Conservation (phyloP, 257 asterid species). For the Solanum neorickii region DNA sequence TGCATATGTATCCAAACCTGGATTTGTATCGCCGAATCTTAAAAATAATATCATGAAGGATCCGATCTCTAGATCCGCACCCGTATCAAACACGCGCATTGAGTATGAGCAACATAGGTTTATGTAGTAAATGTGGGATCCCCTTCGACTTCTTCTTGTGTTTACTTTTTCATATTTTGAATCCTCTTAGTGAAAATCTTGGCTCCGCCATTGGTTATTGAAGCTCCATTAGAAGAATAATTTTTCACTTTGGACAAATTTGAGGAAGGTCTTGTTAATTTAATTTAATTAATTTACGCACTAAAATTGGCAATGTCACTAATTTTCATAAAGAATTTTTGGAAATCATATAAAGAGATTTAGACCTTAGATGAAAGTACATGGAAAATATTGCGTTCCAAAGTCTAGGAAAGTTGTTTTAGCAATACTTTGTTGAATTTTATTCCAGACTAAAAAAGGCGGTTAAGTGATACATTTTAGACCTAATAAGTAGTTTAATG, state of each 20-base stretch:
- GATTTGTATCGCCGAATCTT: background rate
- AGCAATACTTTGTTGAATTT: background rate
- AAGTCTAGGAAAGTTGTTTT: background rate
- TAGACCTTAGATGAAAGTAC: background rate
- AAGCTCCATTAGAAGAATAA: background rate
- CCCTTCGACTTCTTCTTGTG: background rate
- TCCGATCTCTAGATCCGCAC: background rate
- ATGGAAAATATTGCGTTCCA: background rate
- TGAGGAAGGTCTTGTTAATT: background rate
- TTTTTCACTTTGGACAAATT: background rate
- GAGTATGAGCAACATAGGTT: background rate
- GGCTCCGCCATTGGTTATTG: background rate
- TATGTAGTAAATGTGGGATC: background rate
- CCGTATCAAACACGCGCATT: no score
- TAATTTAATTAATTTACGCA: background rate
- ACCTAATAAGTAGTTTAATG: background rate
- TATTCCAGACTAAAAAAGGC: background rate
- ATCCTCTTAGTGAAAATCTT: background rate
- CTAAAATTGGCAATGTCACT: background rate
- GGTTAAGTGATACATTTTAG: background rate
- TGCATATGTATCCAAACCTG: background rate
- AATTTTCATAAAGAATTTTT: background rate
- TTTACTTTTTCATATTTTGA: background rate
- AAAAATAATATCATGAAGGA: background rate
- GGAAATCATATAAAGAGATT: background rate